A percentile compares a stretch with the other conserved stretches of the same genome.
phyloP scores from a whole-genome alignment of 495 filamentous ascomycete genomes.

The Hyaloscypha finlandica region DNA sequence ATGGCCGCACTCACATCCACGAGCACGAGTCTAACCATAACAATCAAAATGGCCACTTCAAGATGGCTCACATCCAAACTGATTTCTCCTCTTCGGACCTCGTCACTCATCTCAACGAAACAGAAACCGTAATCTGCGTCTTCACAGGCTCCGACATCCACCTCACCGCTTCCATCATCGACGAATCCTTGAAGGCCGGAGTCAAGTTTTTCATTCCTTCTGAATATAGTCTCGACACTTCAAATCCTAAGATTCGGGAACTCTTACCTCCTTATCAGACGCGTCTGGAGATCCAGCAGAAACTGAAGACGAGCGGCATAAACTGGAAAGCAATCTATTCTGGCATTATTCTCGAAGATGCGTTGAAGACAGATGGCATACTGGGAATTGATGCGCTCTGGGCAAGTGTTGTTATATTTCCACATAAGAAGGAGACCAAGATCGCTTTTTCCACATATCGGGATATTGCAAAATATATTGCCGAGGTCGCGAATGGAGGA shows the following conservation, averaged over 20 bases:
- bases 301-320: constrained; percentile 8
- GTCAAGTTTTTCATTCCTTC: constrained; percentile 38
- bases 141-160: constrained; percentile 24
- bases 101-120: background rate
- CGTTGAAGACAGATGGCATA: constrained; percentile 17
- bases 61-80: constrained; percentile 13
- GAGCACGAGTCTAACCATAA: background rate
- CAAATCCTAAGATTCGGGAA: constrained; percentile 23
- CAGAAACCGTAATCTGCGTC: constrained; percentile 10
- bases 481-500: background rate
- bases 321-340: constrained; percentile 24
- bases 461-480: constrained; percentile 20
- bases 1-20: background rate
- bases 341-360: constrained; percentile 21
- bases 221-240: constrained; percentile 38
- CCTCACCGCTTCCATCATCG: constrained; percentile 29
- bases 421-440: constrained; percentile 11
- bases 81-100: constrained; percentile 4
- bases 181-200: constrained; percentile 25
- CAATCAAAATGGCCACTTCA: background rate
- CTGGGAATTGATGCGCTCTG: constrained; percentile 20
- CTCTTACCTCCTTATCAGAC: constrained; percentile 26
- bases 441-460: constrained; percentile 13
- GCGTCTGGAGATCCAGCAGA: constrained; percentile 16
- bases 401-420: constrained; percentile 16